phyloP scores from a whole-genome alignment of 768 basidiomycete genomes.

The Leccinum rimulosum region DNA sequence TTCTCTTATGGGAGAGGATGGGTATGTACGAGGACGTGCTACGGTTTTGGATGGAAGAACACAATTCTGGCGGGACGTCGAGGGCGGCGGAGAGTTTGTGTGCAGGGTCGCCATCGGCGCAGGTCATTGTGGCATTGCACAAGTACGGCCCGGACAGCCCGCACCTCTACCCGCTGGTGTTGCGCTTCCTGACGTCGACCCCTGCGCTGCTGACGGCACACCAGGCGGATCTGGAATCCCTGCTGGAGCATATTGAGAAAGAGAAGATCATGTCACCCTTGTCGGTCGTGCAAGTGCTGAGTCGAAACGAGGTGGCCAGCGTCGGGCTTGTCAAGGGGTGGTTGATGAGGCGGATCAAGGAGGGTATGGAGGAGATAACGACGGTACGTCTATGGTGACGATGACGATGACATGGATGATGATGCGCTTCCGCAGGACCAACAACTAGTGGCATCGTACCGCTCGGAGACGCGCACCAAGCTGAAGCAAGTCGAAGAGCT shows the following conservation, averaged over 20 bases:
- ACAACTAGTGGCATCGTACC: conserved; percentile 83
- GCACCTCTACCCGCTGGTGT: conserved; percentile 80
- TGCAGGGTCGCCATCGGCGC: conserved; percentile 33
- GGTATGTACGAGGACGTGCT: conserved; percentile 97
- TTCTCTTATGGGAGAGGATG: conserved; percentile 88
- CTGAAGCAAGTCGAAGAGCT: conserved; percentile 80
- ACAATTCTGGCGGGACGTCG: conserved; percentile 26
- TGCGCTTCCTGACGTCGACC: conserved; percentile 86
- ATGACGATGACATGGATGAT: neutral
- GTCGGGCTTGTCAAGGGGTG: conserved; percentile 91
- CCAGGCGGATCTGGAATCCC: conserved; percentile 60
- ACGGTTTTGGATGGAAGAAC: conserved; percentile 86
- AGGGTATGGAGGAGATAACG: conserved; percentile 72
- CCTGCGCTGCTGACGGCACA: conserved; percentile 72
- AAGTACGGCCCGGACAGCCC: conserved; percentile 72
- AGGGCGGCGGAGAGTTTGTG: neutral
- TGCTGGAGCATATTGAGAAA: conserved; percentile 78
- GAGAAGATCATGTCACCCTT: conserved; percentile 84
- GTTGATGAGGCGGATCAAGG: conserved; percentile 76
- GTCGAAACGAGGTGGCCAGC: conserved; percentile 85
- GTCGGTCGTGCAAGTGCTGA: conserved; percentile 85
- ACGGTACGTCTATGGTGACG: conserved; percentile 50
- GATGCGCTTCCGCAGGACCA: conserved; percentile 61
- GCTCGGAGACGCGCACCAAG: conserved; percentile 77
- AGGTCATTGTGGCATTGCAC: conserved; percentile 69